Evolutionary conservation across 1,284 basidiomycete genomes (phyloP).

Genomic region (Cutaneotrichosporon cyanovorans): DNA sequence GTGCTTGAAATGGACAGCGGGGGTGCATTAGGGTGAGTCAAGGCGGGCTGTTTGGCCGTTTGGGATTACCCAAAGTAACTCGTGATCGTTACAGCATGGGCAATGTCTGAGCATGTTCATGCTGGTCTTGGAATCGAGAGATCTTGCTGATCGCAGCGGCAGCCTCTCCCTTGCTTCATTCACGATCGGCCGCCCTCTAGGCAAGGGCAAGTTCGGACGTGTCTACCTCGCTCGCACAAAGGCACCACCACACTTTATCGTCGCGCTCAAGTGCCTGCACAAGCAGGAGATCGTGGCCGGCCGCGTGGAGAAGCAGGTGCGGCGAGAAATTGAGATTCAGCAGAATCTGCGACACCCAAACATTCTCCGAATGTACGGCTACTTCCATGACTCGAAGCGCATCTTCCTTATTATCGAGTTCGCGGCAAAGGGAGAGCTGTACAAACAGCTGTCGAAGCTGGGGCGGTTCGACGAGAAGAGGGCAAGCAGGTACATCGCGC

Average conservation of each 20-base stretch:
- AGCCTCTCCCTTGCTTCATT: conserved; percentile 62
- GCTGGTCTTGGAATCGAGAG: too few relatives aligned
- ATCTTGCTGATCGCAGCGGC: conserved; percentile 48
- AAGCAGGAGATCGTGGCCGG: conserved; percentile 89
- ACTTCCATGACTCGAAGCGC: conserved; percentile 96
- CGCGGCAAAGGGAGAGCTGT: conserved; percentile 89
- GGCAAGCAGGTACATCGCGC: conserved; percentile 79
- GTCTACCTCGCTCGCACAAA: conserved; percentile 98
- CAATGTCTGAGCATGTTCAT: too few relatives aligned
- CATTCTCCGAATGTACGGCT: conserved; percentile 86
- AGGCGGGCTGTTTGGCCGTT: too few relatives aligned
- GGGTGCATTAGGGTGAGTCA: conserved; percentile 52
- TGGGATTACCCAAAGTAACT: too few relatives aligned
- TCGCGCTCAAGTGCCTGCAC: conserved; percentile 95
- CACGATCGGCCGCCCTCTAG: conserved; percentile 89
- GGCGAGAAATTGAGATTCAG: conserved; percentile 98
- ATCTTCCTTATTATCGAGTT: conserved; percentile 98
- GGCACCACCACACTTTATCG: conserved; percentile 75
- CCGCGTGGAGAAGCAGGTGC: conserved; percentile 88
- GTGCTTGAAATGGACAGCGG: conserved; percentile 71
- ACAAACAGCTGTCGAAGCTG: conserved; percentile 83
- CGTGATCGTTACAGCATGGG: too few relatives aligned
- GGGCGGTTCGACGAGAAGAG: conserved; percentile 81
- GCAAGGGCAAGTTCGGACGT: conserved; percentile 97
- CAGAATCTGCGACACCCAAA: conserved; percentile 95